These are phyloP conservation scores for Globisporangium abappressorium DNA, from an alignment of 352 stramenopile genomes.

Conservation along the genomic window DNA sequence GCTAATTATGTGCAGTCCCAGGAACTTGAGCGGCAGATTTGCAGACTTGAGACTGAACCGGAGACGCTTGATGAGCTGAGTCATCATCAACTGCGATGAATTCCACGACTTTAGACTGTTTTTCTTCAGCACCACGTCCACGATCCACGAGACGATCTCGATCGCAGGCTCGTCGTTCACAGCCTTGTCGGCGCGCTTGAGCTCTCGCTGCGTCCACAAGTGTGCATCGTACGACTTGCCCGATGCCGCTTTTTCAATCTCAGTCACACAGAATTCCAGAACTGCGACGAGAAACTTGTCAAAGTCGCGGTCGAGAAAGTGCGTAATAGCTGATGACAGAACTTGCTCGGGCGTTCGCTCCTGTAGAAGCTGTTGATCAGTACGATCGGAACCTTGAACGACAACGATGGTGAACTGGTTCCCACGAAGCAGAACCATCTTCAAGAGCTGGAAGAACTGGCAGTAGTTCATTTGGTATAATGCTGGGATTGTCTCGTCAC, in stretches of 20 bases:
- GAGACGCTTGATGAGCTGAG: constrained; percentile 21
- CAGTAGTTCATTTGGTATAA: neutral
- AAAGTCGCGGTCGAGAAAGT: constrained; percentile 9
- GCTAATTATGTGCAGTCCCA: constrained; percentile 50
- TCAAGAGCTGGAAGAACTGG: constrained; percentile 41
- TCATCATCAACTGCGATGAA: constrained; percentile 9
- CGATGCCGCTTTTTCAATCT: constrained; percentile 58
- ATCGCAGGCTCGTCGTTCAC: constrained; percentile 62
- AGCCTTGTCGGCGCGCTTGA: constrained; percentile 42
- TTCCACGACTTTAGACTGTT: constrained; percentile 2
- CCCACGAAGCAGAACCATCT: constrained; percentile 51
- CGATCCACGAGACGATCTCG: constrained; percentile 70
- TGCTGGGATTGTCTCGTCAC: neutral
- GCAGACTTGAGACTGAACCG: constrained; percentile 32
- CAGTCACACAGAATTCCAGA: constrained; percentile 51
- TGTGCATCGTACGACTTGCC: constrained; percentile 52
- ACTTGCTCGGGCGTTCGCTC: constrained; percentile 13
- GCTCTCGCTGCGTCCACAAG: constrained; percentile 76
- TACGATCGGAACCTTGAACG: neutral
- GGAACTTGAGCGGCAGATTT: constrained; percentile 67
- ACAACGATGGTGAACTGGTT: constrained; percentile 32
- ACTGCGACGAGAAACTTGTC: constrained; percentile 19
- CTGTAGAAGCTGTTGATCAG: neutral
- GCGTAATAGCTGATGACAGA: neutral
- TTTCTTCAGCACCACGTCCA: constrained; percentile 42